Base-by-base conservation (phyloP, 371 early-diverging fungal genomes). In the Nosema muscidifuracis region DNA sequence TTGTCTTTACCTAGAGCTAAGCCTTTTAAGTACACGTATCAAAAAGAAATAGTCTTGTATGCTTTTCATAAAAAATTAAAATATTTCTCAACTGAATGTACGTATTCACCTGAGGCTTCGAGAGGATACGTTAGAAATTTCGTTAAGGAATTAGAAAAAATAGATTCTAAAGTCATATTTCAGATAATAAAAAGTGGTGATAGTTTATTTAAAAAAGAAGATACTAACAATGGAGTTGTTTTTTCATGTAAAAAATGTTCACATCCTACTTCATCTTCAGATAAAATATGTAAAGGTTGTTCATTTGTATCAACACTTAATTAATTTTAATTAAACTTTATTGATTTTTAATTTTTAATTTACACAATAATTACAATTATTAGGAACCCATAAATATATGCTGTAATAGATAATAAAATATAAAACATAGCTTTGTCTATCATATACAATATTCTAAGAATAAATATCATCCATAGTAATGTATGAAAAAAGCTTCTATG, bases 41-140 rank as follows among this genome's bases (percentile, higher is more conserved):
- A 98, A 83, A 97, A 97, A 84, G 99, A 98, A 76, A 98, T 98
- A 75, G 97, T 98, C 76, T 92, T 98, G 92, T 89, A 97, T 78
- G 97, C 98, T n/a, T 95, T 95, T 81, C 92, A 92, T 79, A 91
- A 92, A 81, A 91, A 94, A 61, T 86, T 98, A 34, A 93, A 93
- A 77, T 98, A 97, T 85, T 98, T 98, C 73, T 94, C 96, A 9
- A 95, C 97, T 2, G 99, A 98, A 82, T 98, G 99, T 82, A 92
- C 88, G 42, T 97, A 98, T 83, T 90, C 95, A 18, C 95, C 95
- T n/a, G 92, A 93, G 73, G 94, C 99, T 4, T 95, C 92, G 74
- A 89, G 99, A 64, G 97, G 97, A 6, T 86, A 93, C 81, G 95
- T 93, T 20, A 88, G 99, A 62, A 88, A 88, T 13, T 95, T 94